Base-by-base conservation (phyloP, 2,329 filamentous ascomycete species). In the Nannizzia gypsea region DNA sequence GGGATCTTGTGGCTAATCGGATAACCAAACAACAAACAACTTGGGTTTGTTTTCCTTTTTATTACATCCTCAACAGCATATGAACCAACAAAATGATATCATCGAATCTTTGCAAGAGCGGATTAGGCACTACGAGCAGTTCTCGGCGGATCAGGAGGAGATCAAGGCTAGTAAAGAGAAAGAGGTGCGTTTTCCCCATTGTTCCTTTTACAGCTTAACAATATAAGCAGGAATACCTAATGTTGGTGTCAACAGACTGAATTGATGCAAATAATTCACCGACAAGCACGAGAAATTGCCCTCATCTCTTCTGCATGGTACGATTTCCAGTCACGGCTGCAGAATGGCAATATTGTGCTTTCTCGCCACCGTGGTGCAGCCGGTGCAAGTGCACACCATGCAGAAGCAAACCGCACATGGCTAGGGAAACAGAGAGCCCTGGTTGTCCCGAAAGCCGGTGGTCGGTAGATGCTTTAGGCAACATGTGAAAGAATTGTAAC, bases 261-360 rank as follows among this genome's bases (percentile, higher is more conserved):
- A 65, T 70, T 76, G 20, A 71, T 75, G 63, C 70, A 69, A 59
- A 69, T 69, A 46, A 74, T 76, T 59, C 70, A 74, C 28, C 67
- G 69, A 57, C 72, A 74, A 66, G 68, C 72, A 28, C 73, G 75
- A 36, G 76, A 78, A 64, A 70, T 78, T 28, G 67, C 69, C 44
- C 72, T 78, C 46, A 73, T 78, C 58, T 73, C 72, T 60, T 77
- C 75, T 5, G 75, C 76, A 8, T 78, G 76, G 76, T 77, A 76
- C 62, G 73, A 78, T 57, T 70, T 77, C 52, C 75, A 77, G 59
- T 71, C 73, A 58, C 72, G 75, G 22, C 67, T 77, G 59, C 74
- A 76, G 57, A 76, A 73, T 60, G 73, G 71, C 63, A 77, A 75
- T 64, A 69, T 74, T 62, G 71, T 68, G 56, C 62, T 74, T 50